Evolutionary conservation across 164 flowering plant genomes (phyloP), one percentile per base, ranked within the genome.

Genomic region (Stephania cephalantha): DNA sequence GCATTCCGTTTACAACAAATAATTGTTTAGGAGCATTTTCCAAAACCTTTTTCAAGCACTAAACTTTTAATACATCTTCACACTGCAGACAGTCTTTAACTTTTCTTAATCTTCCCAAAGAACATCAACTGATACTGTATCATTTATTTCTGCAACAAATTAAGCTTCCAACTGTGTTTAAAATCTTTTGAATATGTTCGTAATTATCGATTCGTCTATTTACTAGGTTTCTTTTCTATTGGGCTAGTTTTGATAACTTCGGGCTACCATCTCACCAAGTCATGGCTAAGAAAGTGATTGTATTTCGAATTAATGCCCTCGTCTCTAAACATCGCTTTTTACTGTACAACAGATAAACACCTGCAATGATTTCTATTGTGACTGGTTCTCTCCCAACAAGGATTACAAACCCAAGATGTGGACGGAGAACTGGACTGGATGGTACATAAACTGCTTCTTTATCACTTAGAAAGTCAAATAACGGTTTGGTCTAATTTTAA

Each of bases 381-480:
- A 95, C 61, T 87, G 90, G 82, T 95, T 95, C 87, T 82, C 97
- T 71, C 98, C 99, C 11, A 95, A 95, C 86, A 91, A 91, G 83
- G 84, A 84, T 61, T 91, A 90, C 75, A 95, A 95, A 69, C 98
- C 99, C 30, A 95, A 91, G 83, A 90, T 93, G 90, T 95, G 99
- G 99, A 95, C 99, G 8, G 99, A 95, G 86, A 91, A 89, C 64
- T 93, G 99, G 99, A 91, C 94, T 74, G 99, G 95, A 79, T 93
- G 99, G 99, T 93, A 87, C 1, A 61, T 61, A n/a, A 61, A 18
- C 20, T 61, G 66, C 66, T 61, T 17, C 22, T 9, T 61, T 61
- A 17, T 61, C 20, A n/a, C 66, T 6, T 61, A 18, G 5, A 7
- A 61, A n/a, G 22, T 17, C 64, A 61, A 18, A 72, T 50, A 50